Conservation (phyloP, 2,329 filamentous ascomycete genomes). For the Acephala macrosclerotiorum region DNA sequence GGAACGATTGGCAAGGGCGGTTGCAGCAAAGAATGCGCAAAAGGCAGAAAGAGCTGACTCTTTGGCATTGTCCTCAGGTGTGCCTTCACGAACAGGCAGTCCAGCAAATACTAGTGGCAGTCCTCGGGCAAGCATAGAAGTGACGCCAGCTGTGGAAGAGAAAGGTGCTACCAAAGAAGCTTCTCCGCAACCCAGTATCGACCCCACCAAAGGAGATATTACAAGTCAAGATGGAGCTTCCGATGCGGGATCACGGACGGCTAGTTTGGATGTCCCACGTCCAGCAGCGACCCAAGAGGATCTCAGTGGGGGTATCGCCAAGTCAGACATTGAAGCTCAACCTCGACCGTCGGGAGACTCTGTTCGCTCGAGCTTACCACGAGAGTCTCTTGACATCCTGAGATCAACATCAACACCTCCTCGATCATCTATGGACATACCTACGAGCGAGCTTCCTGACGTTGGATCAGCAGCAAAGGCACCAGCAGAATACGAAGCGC, state of each 20-base stretch:
- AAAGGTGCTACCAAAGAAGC: conserved; percentile 18
- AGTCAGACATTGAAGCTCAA: conserved; percentile 30
- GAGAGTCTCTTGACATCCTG: conserved; percentile 36
- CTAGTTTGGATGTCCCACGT: conserved; percentile 13
- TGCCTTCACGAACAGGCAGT: conserved; percentile 59
- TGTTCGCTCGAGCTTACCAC: conserved; percentile 35
- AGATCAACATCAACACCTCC: conserved; percentile 30
- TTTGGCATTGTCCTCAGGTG: conserved; percentile 56
- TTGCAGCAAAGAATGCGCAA: conserved; percentile 70
- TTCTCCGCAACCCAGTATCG: not conserved
- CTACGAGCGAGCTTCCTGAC: conserved; percentile 27
- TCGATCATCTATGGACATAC: conserved; percentile 42
- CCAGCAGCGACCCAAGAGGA: conserved; percentile 13
- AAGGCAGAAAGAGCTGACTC: conserved; percentile 54
- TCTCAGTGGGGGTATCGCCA: conserved; percentile 25
- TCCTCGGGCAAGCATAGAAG: conserved; percentile 53
- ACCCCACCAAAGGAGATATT: conserved; percentile 1
- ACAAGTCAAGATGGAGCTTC: conserved; percentile 21
- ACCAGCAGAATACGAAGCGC: conserved; percentile 48
- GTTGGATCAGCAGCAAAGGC: conserved; percentile 22
- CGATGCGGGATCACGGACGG: conserved; percentile 29
- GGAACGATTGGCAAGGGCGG: conserved; percentile 86
- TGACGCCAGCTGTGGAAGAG: conserved; percentile 21
- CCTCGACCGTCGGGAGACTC: conserved; percentile 42
- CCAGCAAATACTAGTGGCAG: conserved; percentile 54